Conservation (phyloP, 345 rosid species). For the Lumnitzera littorea region DNA sequence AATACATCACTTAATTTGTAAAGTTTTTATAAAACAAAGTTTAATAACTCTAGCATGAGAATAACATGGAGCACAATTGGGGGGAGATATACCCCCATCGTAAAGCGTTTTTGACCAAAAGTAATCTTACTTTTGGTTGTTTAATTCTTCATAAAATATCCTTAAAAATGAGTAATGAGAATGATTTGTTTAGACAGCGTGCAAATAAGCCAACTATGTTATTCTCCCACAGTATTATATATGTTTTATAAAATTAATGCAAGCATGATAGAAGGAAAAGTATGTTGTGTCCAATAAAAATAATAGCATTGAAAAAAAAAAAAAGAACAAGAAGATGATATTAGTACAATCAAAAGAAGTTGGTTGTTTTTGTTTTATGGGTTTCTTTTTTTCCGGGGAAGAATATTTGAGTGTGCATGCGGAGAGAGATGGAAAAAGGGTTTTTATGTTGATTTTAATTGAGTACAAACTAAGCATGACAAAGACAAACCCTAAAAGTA, state of each 20-base stretch:
- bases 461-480: slow-evolving; percentile 15
- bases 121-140: too few relatives aligned
- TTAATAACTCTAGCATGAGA: too few relatives aligned
- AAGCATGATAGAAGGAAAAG: slow-evolving; percentile 5
- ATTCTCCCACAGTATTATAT: slow-evolving; percentile 4
- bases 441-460: not conserved
- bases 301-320: not conserved
- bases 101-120: slow-evolving; percentile 1
- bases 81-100: not conserved
- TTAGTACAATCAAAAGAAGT: slow-evolving; percentile 12
- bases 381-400: slow-evolving; percentile 7
- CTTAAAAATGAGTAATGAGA: slow-evolving; percentile 1
- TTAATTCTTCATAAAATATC: too few relatives aligned
- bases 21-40: too few relatives aligned
- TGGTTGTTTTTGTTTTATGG: not conserved
- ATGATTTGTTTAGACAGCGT: slow-evolving; percentile 4
- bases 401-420: slow-evolving; percentile 21
- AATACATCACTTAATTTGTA: too few relatives aligned
- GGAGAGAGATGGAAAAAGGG: not conserved
- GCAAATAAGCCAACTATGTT: slow-evolving; percentile 16
- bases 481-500: slow-evolving; percentile 38
- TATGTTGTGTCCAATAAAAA: slow-evolving; percentile 1
- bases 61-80: too few relatives aligned
- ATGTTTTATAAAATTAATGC: slow-evolving; percentile 8
- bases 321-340: not conserved